Evolutionary conservation across 2,329 filamentous ascomycete genomes (phyloP).

Genomic region (Cercospora beticola): DNA sequence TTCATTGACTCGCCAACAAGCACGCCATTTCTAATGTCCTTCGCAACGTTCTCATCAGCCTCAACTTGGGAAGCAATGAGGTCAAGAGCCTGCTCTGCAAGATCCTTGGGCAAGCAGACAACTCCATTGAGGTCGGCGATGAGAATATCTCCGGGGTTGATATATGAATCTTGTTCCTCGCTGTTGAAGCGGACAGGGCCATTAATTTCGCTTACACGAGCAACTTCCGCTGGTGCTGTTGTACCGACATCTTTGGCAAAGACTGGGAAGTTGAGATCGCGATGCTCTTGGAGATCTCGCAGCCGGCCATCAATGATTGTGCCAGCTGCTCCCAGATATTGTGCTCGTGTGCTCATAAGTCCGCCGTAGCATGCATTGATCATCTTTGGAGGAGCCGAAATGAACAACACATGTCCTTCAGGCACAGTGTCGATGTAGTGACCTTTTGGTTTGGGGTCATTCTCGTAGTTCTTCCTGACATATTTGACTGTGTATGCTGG

Average conservation of each 20-base stretch:
- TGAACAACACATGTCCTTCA: conserved; percentile 50
- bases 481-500: conserved; percentile 58
- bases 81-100: conserved; percentile 32
- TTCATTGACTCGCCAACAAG: conserved; percentile 32
- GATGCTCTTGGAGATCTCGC: conserved; percentile 56
- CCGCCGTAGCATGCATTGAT: conserved; percentile 57
- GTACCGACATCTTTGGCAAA: conserved; percentile 40
- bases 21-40: conserved; percentile 31
- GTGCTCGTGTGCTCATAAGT: conserved; percentile 53
- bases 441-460: conserved; percentile 45
- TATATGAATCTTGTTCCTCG: conserved; percentile 34
- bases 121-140: conserved; percentile 43
- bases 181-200: conserved; percentile 36
- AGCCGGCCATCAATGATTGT: conserved; percentile 55
- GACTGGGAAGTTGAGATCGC: conserved; percentile 49
- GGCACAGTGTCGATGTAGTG: conserved; percentile 57
- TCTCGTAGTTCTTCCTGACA: conserved; percentile 48
- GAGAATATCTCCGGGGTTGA: conserved; percentile 42
- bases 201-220: conserved; percentile 37
- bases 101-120: conserved; percentile 36
- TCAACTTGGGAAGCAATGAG: conserved; percentile 36
- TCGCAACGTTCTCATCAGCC: conserved; percentile 34
- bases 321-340: conserved; percentile 48
- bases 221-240: conserved; percentile 35
- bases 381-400: conserved; percentile 49